Conservation (phyloP, 2,329 filamentous ascomycete genomes). For the Ophiosphaerella herpotricha region DNA sequence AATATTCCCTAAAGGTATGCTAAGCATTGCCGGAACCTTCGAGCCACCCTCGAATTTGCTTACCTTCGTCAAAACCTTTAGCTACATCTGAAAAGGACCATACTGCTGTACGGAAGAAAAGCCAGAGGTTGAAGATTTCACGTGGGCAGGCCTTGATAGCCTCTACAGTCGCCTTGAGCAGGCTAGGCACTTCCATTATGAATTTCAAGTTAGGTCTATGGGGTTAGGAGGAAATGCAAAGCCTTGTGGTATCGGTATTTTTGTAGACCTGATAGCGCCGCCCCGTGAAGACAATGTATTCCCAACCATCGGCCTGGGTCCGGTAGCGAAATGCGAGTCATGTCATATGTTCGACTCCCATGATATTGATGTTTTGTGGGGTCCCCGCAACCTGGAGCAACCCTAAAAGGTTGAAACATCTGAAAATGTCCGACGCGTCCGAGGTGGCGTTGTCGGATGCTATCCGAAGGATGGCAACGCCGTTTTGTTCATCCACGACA, state of each 20-base stretch:
- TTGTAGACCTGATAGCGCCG: too few species aligned
- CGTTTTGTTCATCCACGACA: too few species aligned
- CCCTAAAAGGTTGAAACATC: too few species aligned
- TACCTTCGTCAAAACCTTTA: constrained; percentile 17
- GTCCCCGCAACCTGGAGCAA: constrained; percentile 3
- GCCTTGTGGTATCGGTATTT: too few species aligned
- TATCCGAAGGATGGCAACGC: too few species aligned
- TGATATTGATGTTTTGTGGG: not conserved
- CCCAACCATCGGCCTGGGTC: too few species aligned
- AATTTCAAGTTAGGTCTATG: not conserved
- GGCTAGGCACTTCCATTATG: constrained; percentile 8
- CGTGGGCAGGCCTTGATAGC: constrained; percentile 7
- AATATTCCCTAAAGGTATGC: constrained; percentile 7
- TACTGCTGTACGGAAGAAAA: constrained; percentile 16
- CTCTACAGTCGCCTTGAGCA: constrained; percentile 9
- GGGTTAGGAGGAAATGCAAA: too few species aligned
- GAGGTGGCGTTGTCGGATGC: too few species aligned
- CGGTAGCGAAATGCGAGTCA: too few species aligned
- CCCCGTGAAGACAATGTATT: too few species aligned
- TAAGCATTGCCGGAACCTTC: not conserved
- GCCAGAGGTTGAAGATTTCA: constrained; percentile 9
- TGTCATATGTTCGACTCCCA: not conserved
- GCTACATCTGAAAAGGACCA: constrained; percentile 15
- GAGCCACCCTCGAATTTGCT: not conserved
- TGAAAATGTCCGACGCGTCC: too few species aligned